Conservation (phyloP, 257 asterid species). For the Linderniella brevidens region DNA sequence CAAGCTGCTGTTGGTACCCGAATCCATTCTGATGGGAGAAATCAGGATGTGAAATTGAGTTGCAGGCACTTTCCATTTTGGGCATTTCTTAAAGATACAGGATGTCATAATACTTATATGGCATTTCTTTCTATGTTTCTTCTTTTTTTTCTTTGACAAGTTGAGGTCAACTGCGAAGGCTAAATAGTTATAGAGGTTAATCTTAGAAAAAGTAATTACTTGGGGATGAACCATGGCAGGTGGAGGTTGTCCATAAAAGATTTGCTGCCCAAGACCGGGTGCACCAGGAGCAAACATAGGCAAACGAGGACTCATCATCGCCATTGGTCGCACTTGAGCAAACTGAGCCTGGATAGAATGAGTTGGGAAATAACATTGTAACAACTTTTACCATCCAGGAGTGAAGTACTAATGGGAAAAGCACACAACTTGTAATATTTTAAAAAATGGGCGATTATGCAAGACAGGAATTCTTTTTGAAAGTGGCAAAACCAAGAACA, state of each 20-base stretch:
- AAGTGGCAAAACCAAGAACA: background rate
- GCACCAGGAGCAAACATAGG: conserved; percentile 68
- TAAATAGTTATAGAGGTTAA: too few species aligned
- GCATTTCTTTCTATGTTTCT: too few species aligned
- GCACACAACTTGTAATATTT: conserved; percentile 4
- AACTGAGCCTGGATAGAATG: conserved; percentile 54
- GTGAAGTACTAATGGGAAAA: background rate
- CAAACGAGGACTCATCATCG: conserved; percentile 34
- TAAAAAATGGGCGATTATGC: too few species aligned
- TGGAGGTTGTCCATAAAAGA: conserved; percentile 83
- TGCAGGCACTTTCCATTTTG: background rate
- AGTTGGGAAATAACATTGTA: conserved; percentile 1
- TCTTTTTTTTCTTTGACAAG: too few species aligned
- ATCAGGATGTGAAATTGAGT: background rate
- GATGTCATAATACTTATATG: too few species aligned
- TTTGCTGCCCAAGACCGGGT: conserved; percentile 83
- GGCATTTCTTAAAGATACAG: conserved; percentile 1
- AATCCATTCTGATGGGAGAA: conserved; percentile 56
- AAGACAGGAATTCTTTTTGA: conserved; percentile 4
- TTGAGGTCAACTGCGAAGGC: too few species aligned
- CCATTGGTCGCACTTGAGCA: conserved; percentile 72
- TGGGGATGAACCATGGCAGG: conserved; percentile 54
- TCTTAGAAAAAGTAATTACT: conserved; percentile 23
- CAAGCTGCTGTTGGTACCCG: conserved; percentile 96
- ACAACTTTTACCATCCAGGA: background rate